Conservation (phyloP, 2,329 filamentous ascomycete species). For the Fusarium napiforme region DNA sequence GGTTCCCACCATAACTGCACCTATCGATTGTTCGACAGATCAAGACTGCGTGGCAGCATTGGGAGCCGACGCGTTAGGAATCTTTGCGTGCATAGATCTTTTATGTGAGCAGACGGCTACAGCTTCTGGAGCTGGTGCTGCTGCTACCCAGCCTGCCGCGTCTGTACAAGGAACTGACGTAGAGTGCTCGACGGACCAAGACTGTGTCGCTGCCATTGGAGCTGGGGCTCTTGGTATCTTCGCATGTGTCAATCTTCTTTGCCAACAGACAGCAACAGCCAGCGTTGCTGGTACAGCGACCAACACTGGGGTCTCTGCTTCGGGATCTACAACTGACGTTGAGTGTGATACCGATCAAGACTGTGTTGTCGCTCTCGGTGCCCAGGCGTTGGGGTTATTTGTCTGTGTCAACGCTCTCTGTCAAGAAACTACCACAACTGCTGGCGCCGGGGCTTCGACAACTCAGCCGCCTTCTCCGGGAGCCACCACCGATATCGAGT, state of each 20-base stretch:
- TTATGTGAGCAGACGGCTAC: slow-evolving; percentile 5
- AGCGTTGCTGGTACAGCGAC: background rate
- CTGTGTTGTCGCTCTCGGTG: slow-evolving; percentile 1
- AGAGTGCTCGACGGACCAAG: slow-evolving; percentile 3
- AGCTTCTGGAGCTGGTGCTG: background rate
- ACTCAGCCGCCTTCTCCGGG: background rate
- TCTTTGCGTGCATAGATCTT: slow-evolving; percentile 4
- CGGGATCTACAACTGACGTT: background rate
- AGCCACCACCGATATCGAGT: background rate
- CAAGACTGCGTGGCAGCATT: background rate
- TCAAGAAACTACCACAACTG: background rate
- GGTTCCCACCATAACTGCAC: background rate
- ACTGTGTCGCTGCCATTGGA: slow-evolving; percentile 10
- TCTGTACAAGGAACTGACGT: background rate
- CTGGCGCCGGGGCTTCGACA: background rate
- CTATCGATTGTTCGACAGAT: slow-evolving; percentile 2
- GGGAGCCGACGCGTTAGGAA: background rate
- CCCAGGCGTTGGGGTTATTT: background rate
- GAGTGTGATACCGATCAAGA: slow-evolving; percentile 8
- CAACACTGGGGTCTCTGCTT: background rate
- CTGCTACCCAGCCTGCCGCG: background rate
- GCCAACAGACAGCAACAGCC: background rate
- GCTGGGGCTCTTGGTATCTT: background rate
- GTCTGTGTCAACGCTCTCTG: slow-evolving; percentile 7
- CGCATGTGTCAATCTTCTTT: slow-evolving; percentile 10